These are phyloP conservation scores for Coemansia sp. DNA, from an alignment of 192 early-diverging fungal genomes.

Conservation along the genomic window DNA sequence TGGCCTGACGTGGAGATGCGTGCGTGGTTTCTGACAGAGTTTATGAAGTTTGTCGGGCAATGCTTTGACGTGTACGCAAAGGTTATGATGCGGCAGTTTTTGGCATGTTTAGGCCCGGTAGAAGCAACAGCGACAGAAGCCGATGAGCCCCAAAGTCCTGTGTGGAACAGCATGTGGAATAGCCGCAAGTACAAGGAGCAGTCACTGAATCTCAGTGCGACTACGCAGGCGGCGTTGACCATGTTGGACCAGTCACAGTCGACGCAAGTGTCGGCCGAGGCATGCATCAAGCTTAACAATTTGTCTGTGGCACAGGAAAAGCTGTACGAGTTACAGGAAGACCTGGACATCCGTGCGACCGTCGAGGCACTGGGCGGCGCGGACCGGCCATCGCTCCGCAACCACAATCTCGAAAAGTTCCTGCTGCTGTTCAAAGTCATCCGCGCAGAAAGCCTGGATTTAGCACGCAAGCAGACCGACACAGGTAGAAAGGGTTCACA, in stretches of 20 bases:
- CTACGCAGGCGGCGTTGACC: constrained; percentile 36
- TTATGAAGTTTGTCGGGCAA: constrained; percentile 43
- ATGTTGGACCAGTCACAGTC: constrained; percentile 43
- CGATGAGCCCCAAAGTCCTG: constrained; percentile 17
- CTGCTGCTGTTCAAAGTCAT: constrained; percentile 71
- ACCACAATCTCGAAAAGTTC: constrained; percentile 24
- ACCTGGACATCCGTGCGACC: constrained; percentile 37
- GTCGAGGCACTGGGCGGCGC: constrained; percentile 42
- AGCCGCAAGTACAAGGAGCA: constrained; percentile 54
- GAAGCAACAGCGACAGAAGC: not conserved
- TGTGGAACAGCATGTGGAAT: constrained; percentile 48
- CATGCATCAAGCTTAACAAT: constrained; percentile 55
- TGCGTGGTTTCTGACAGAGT: constrained; percentile 44
- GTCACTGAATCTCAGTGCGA: constrained; percentile 27
- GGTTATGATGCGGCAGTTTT: constrained; percentile 48
- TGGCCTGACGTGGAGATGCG: constrained; percentile 54
- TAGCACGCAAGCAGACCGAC: constrained; percentile 60
- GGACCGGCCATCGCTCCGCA: constrained; percentile 35
- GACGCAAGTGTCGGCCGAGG: constrained; percentile 34
- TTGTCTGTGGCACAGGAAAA: constrained; percentile 38
- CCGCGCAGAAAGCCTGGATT: constrained; percentile 62
- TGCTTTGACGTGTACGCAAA: constrained; percentile 49
- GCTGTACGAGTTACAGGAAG: constrained; percentile 48
- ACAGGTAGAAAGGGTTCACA: constrained; percentile 30
- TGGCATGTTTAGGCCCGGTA: constrained; percentile 20